A percentile compares a stretch with the other conserved stretches of the same genome.
phyloP scores from a whole-genome alignment of 2,329 filamentous ascomycete species.

The Alternaria sp. region DNA sequence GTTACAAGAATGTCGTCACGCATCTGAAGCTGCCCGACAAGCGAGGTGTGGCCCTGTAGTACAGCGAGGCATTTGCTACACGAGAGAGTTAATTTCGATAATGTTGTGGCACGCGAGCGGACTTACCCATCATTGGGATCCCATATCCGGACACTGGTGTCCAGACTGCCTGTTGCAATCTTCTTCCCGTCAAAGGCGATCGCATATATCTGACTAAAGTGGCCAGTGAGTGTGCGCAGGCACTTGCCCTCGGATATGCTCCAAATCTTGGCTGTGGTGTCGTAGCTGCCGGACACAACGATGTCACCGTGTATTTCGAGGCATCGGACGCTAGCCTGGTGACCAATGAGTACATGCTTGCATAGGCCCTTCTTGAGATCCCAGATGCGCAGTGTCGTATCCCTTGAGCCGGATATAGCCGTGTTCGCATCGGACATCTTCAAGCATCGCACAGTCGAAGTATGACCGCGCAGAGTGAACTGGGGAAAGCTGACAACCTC shows the following conservation, averaged over 20 bases:
- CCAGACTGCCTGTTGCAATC: constrained; percentile 92
- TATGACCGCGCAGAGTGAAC: constrained; percentile 84
- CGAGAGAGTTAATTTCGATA: constrained; percentile 16
- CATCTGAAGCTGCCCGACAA: constrained; percentile 97
- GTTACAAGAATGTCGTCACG: constrained; percentile 93
- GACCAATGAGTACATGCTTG: constrained; percentile 88
- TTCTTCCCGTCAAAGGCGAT: constrained; percentile 95
- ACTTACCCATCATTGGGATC: constrained; percentile 84
- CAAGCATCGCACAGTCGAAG: constrained; percentile 92
- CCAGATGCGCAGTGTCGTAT: constrained; percentile 95
- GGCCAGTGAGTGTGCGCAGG: constrained; percentile 84
- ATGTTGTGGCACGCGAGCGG: constrained; percentile 22
- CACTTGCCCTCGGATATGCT: constrained; percentile 96
- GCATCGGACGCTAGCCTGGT: constrained; percentile 94
- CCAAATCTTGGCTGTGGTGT: constrained; percentile 96
- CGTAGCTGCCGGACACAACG: constrained; percentile 97
- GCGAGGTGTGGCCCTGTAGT: constrained; percentile 92
- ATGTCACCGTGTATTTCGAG: constrained; percentile 95
- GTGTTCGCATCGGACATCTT: constrained; percentile 97
- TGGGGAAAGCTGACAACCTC: constrained; percentile 30
- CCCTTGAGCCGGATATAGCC: constrained; percentile 93
- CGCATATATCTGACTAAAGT: constrained; percentile 99
- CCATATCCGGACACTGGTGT: constrained; percentile 97
- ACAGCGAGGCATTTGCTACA: constrained; percentile 78
- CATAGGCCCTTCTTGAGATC: constrained; percentile 88